Conservation (phyloP, 306 rosid genomes). For the Abrus pulchellus region DNA sequence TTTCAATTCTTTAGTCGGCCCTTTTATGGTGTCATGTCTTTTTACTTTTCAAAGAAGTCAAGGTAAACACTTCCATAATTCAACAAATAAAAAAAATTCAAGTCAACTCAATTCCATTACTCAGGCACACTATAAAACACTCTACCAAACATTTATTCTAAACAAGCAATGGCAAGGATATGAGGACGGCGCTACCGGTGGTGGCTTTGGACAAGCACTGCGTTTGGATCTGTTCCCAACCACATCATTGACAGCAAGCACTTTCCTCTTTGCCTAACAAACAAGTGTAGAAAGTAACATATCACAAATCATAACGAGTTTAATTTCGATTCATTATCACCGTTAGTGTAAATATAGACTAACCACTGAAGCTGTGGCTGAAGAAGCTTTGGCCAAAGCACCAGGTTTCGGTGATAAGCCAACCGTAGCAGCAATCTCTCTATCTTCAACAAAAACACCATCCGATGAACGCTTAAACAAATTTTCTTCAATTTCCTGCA, state of each 20-base stretch:
- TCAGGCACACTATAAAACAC: slow-evolving; percentile 1
- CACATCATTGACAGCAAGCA: slow-evolving; percentile 60
- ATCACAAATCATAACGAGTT: slow-evolving; percentile 15
- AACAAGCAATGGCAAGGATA: slow-evolving; percentile 69
- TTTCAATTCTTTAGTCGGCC: slow-evolving; percentile 59
- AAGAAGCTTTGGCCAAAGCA: slow-evolving; percentile 49
- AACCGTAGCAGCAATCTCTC: slow-evolving; percentile 41
- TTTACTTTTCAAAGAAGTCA: slow-evolving; percentile 69
- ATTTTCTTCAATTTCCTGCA: slow-evolving; percentile 62
- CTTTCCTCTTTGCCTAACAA: slow-evolving; percentile 74
- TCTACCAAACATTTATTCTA: slow-evolving; percentile 5
- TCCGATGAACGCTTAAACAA: slow-evolving; percentile 56
- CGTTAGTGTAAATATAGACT: slow-evolving; percentile 41
- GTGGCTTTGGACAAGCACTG: slow-evolving; percentile 72
- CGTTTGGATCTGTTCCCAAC: slow-evolving; percentile 71
- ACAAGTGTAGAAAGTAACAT: slow-evolving; percentile 25
- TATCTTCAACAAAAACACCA: slow-evolving; percentile 38
- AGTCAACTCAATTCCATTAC: slow-evolving; percentile 30
- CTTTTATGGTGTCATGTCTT: slow-evolving; percentile 63
- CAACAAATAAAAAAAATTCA: slow-evolving; percentile 32
- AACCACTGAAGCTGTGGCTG: slow-evolving; percentile 57
- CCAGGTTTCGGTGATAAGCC: slow-evolving; percentile 58
- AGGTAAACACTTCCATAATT: slow-evolving; percentile 54
- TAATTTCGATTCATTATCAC: not conserved
- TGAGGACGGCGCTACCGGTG: slow-evolving; percentile 71